Percentiles rank a stretch among this genome's conserved stretches.
Evolutionary conservation across 768 basidiomycete species (phyloP).

Genomic region (Kwoniella botswanensis): DNA sequence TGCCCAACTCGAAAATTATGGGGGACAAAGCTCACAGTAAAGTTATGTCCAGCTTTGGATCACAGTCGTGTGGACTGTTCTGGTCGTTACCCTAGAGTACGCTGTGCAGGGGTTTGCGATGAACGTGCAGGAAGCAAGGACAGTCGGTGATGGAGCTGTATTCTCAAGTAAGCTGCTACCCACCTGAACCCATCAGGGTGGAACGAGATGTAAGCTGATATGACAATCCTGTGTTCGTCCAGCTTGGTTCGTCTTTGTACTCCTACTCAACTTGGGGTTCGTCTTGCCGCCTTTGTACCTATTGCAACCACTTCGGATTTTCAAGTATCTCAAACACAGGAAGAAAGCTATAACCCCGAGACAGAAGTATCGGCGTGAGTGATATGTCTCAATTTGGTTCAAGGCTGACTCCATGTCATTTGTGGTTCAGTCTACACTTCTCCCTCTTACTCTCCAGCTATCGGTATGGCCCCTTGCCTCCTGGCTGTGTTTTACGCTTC

Average conservation of each 20-base stretch:
- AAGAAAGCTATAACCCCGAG: conserved; percentile 73
- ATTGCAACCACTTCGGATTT: conserved; percentile 72
- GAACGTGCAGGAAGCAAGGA: conserved; percentile 53
- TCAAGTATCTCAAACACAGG: conserved; percentile 66
- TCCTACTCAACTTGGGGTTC: conserved; percentile 68
- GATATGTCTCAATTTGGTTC: background rate
- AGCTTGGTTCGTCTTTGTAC: conserved; percentile 50
- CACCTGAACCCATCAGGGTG: conserved; percentile 59
- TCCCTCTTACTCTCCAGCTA: conserved; percentile 71
- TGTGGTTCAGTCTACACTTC: conserved; percentile 69
- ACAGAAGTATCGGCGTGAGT: conserved; percentile 75
- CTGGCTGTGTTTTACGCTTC: conserved; percentile 74
- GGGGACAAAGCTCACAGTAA: no score
- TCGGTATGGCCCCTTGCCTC: conserved; percentile 69
- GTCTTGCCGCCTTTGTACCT: conserved; percentile 73
- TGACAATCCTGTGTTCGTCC: background rate
- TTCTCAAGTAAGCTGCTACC: conserved; percentile 69
- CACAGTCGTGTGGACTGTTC: conserved; percentile 68
- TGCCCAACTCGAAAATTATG: no score
- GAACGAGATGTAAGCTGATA: background rate
- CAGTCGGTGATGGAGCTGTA: conserved; percentile 72
- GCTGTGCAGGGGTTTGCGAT: conserved; percentile 67
- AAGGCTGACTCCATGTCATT: background rate
- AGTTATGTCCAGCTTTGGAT: conserved; percentile 60
- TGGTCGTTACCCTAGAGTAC: conserved; percentile 73